Base-by-base conservation (phyloP, 441 rosid genomes). In the Pelargonium citronellum region DNA sequence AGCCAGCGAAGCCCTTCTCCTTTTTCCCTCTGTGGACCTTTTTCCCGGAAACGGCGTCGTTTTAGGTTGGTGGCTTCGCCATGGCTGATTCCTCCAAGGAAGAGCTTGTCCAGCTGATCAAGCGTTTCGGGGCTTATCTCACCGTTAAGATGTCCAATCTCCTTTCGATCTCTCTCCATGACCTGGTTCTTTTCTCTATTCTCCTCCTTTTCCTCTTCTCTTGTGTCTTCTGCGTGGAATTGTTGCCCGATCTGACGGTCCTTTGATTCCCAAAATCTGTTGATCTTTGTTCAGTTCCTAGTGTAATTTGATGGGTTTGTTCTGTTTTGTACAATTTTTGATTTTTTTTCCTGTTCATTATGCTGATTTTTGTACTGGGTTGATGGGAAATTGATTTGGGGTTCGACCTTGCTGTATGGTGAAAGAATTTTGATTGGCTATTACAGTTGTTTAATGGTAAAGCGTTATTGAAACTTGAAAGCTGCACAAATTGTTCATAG, bases 41-140 rank as follows among this genome's bases (percentile, higher is more conserved):
- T 17, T 7, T 2, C 16, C 17, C 17, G 15, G 58, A 5, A 15
- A 51, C 58, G 58, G 58, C 16, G 17, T n/a, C 58, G 58, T 51
- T 13, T 6, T n/a, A 51, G 58, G 15, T 12, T n/a, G 58, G 58
- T 51, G 17, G 15, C 58, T 5, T n/a, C 16, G 79, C 71, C 64
- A 91, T 92, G 98, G 90, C 92, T 19, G 90, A 85, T 69, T 77
- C 96, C 67, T 84, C 94, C 7, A 87, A 79, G 69, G 97, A 90
- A 24, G 92, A 95, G 78, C 80, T 90, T 60, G 70, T 89, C 60
- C 92, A 88, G 77, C 87, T 90, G 66, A 86, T 95, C 79, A 95
- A 90, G 78, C 88, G 95, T 7, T 79, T 92, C 64, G 91, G 98
- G 65, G 91, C 96, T 67, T 92, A 81, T 81, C 79, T 95, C 67